phyloP scores from a whole-genome alignment of 495 filamentous ascomycete genomes.

The Podospora anserina region DNA sequence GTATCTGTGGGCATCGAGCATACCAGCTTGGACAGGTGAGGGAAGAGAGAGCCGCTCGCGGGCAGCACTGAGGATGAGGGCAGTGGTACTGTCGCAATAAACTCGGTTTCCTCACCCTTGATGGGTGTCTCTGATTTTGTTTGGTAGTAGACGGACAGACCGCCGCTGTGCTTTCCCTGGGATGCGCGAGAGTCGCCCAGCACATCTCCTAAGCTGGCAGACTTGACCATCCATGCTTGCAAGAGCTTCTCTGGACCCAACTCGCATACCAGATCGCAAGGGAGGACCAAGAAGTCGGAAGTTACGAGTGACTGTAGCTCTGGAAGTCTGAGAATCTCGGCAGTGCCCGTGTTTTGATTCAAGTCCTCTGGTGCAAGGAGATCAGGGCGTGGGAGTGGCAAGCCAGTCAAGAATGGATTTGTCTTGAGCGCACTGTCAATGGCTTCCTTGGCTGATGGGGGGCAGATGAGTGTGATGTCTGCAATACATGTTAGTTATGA shows the following conservation, averaged over 20 bases:
- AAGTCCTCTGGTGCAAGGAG: slow-evolving; percentile 70
- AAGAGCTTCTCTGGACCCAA: slow-evolving; percentile 74
- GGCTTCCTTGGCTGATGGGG: slow-evolving; percentile 66
- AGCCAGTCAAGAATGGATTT: slow-evolving; percentile 79
- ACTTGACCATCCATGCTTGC: slow-evolving; percentile 88
- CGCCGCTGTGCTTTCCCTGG: slow-evolving; percentile 60
- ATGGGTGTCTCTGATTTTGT: slow-evolving; percentile 71
- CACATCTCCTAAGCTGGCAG: slow-evolving; percentile 58
- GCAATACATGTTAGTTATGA: slow-evolving; percentile 5
- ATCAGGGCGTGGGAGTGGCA: slow-evolving; percentile 70
- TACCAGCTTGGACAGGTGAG: slow-evolving; percentile 61
- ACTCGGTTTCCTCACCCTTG: slow-evolving; percentile 90
- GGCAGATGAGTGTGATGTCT: slow-evolving; percentile 84
- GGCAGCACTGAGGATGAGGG: slow-evolving; percentile 53
- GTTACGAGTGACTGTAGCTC: slow-evolving; percentile 69
- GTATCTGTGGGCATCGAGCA: slow-evolving; percentile 79
- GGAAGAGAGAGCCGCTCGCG: slow-evolving; percentile 58
- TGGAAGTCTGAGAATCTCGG: slow-evolving; percentile 79
- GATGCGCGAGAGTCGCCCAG: slow-evolving; percentile 28
- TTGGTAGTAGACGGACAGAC: slow-evolving; percentile 82
- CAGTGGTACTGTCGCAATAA: slow-evolving; percentile 70
- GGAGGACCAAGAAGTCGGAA: slow-evolving; percentile 83
- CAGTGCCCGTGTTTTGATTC: slow-evolving; percentile 77
- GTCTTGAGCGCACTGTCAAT: slow-evolving; percentile 76
- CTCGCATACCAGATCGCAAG: slow-evolving; percentile 92